Conservation (phyloP, 2,329 filamentous ascomycete species). For the Penicillium sp. region DNA sequence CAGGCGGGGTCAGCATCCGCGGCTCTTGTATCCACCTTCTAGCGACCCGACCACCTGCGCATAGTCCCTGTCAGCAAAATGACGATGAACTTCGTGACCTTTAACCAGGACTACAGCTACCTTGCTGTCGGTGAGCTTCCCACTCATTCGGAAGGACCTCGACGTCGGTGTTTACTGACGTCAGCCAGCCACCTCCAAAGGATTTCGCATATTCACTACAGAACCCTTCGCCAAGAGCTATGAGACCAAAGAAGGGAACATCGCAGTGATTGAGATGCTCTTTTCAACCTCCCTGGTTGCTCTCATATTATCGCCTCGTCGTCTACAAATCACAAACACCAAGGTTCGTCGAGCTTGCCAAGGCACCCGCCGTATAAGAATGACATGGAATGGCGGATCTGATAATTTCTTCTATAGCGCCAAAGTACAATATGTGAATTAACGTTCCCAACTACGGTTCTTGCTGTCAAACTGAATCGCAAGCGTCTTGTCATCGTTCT, state of each 20-base stretch:
- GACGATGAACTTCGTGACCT: constrained; percentile 96
- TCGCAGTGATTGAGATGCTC: constrained; percentile 96
- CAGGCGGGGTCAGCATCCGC: constrained; percentile 22
- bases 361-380: constrained; percentile 3
- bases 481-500: constrained; percentile 91
- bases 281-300: constrained; percentile 97
- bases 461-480: constrained; percentile 89
- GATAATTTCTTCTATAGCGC: constrained; percentile 44
- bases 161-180: constrained; percentile 16
- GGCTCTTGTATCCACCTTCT: constrained; percentile 14
- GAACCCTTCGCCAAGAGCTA: constrained; percentile 95
- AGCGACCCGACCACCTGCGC: constrained; percentile 1
- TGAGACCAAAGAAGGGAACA: constrained; percentile 90
- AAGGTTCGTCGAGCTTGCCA: constrained; percentile 60
- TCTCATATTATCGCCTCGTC: constrained; percentile 83
- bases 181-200: constrained; percentile 75
- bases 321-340: constrained; percentile 95
- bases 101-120: constrained; percentile 98
- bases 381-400: constrained; percentile 2
- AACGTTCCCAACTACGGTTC: constrained; percentile 93
- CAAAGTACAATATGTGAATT: constrained; percentile 94
- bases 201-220: constrained; percentile 94
- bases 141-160: background rate
- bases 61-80: constrained; percentile 45
- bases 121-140: constrained; percentile 76